These are phyloP conservation scores for Clohesyomyces aquaticus DNA, from an alignment of 495 filamentous ascomycete genomes.

Conservation along the genomic window DNA sequence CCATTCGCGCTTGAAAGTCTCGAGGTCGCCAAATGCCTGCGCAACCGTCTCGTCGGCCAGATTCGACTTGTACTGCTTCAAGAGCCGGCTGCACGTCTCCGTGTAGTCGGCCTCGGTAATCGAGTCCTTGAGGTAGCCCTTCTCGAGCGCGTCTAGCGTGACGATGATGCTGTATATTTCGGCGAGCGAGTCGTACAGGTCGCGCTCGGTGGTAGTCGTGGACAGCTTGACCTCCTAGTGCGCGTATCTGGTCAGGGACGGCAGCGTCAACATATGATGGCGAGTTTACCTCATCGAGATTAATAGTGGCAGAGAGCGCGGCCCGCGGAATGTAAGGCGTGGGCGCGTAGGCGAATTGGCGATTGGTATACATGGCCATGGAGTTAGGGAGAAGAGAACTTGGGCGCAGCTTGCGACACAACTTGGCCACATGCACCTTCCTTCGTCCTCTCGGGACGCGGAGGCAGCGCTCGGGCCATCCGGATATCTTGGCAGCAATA, in stretches of 20 bases:
- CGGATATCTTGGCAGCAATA: conserved; percentile 29
- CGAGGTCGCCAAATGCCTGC: conserved; percentile 80
- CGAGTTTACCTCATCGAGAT: conserved; percentile 91
- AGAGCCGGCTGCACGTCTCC: conserved; percentile 85
- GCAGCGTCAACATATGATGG: no score
- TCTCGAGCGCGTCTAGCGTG: conserved; percentile 92
- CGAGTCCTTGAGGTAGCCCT: conserved; percentile 95
- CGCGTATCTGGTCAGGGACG: conserved; percentile 1
- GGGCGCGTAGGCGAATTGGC: conserved; percentile 74
- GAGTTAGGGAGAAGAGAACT: neutral
- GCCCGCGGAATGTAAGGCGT: conserved; percentile 86
- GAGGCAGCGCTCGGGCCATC: no score
- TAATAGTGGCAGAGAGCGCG: conserved; percentile 81
- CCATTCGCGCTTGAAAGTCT: conserved; percentile 93
- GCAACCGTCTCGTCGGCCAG: conserved; percentile 84
- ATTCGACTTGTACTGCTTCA: conserved; percentile 97
- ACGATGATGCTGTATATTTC: conserved; percentile 98
- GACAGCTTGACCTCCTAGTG: conserved; percentile 87
- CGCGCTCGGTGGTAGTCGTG: conserved; percentile 80
- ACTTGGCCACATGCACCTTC: no score
- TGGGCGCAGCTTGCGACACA: no score
- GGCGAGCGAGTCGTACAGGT: conserved; percentile 92
- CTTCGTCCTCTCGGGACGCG: no score
- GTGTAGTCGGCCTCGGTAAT: conserved; percentile 91
- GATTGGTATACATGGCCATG: conserved; percentile 48